Base-by-base conservation (phyloP, 2,329 filamentous ascomycete species). In the Hypomyces rosellus region DNA sequence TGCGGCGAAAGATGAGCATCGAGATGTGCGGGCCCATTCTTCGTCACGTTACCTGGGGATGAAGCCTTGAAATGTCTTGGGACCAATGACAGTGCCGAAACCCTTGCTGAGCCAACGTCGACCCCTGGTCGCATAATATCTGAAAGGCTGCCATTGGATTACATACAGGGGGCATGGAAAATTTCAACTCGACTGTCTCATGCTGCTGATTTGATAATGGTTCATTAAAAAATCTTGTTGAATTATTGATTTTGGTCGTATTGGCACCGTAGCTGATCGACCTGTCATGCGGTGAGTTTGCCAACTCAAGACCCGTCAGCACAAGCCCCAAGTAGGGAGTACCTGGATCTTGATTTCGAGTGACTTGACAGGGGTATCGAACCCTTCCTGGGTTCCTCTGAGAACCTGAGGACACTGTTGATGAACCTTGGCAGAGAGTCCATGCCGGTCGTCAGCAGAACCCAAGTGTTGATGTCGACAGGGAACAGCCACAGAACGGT, bases 131-230 rank as follows among this genome's bases (percentile, higher is more conserved):
- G 51, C 49, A 44, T 55, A 55, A 52, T 54, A 50, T 54, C 57
- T 59, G 63, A 63, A 63, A 64, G 63, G 60, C 62, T 65, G 60
- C 60, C 57, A 65, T 66, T 66, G 65, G 63, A 57, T 55, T 59
- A 42, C 15, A 42, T 7, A 39, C n/a, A 45, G 14, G 42, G 42
- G 20, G 30, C n/a, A 45, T 39, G 13, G 37, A 39, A n/a, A 57
- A 54, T 6, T 16, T 34, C 14, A 34, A 16, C 34, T 30, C 25
- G 6, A 30, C 25, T 30, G 25, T 30, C 25, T 30, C 25, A 30
- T 30, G 25, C 25, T 11, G 4, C 25, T 30, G 25, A 30, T 30
- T 30, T 30, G 25, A 30, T 30, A 30, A 11, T 30, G 25, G 6
- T 30, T 30, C 25, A 30, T 30, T 30, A 30, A 30, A 30, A 30